Evolutionary conservation across 192 early-diverging fungal species (phyloP), one percentile per base, ranked within the genome.

Genomic region (Coemansia sp.): DNA sequence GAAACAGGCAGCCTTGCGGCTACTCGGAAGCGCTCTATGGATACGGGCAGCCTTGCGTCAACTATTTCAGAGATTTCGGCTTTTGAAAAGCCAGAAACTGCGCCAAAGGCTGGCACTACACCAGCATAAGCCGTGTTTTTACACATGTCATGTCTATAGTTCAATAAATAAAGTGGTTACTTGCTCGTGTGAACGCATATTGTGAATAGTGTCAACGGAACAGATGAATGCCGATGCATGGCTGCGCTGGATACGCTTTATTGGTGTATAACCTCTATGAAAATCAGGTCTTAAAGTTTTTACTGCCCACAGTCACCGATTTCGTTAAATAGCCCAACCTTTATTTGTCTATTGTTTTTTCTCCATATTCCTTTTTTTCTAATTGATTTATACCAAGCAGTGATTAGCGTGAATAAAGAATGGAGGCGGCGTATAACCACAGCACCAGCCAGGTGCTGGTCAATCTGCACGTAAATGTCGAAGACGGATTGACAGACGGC

Each of bases 381-480:
- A 29, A 37, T 53, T 47, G 15, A 29, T 47, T 53, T 11, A 35
- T 35, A 35, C 6, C 32, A 35, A 35, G 8, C 32, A 8, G 12
- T 4, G 32, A 25, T 22, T 21, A 66, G 35, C 29, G 24, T 37
- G 39, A 21, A 35, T 62, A 55, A 35, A 52, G 41, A 55, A 93
- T 93, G 90, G 89, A 90, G 45, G 81, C 72, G 57, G 81, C 84
- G 3, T 91, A 83, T 63, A 84, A 81, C 43, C 84, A 85, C 72
- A 78, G 80, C 25, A 70, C 85, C 7, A 74, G 85, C 60, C 87
- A 89, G 72, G 85, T 93, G 48, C 84, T 89, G 29, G 83, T 83
- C 57, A 65, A 79, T 52, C 88, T 93, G 64, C 81, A 87, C 24
- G 92, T 92, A 9, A 79, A 87, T 49, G 62, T 79, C 15, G 54